Conservation (phyloP, 192 early-diverging fungal species). For the Gamsiella multidivaricata region DNA sequence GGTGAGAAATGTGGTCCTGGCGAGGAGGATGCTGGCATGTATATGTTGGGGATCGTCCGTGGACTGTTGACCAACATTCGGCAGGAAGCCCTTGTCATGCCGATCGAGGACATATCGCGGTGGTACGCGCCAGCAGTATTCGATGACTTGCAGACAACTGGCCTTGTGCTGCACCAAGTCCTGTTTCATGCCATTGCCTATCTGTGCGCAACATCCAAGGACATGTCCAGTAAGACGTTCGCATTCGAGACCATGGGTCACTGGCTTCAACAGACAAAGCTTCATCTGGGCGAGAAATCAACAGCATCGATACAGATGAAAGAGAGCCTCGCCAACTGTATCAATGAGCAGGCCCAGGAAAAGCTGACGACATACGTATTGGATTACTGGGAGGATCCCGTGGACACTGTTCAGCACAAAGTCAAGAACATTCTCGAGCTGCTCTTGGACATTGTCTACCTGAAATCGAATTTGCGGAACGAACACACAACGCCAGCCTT, state of each 20-base stretch:
- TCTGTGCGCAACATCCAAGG: conserved; percentile 71
- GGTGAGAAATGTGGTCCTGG: conserved; percentile 50
- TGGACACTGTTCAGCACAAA: conserved; percentile 84
- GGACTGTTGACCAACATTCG: conserved; percentile 61
- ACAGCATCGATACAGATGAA: conserved; percentile 31
- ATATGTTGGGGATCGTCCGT: conserved; percentile 59
- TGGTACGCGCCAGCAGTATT: conserved; percentile 51
- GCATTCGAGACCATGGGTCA: conserved; percentile 81
- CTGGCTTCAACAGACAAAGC: conserved; percentile 71
- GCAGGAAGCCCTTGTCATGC: conserved; percentile 48
- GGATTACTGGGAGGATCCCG: conserved; percentile 89
- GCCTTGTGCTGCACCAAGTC: conserved; percentile 63
- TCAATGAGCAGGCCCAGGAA: conserved; percentile 57
- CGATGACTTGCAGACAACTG: conserved; percentile 17
- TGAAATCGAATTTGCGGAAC: conserved; percentile 31
- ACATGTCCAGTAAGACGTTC: conserved; percentile 73
- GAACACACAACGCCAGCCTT: conserved; percentile 49
- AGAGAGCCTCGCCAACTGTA: conserved; percentile 27
- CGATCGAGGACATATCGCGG: conserved; percentile 13
- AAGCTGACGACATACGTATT: conserved; percentile 77
- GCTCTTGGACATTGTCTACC: conserved; percentile 71
- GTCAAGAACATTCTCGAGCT: conserved; percentile 75
- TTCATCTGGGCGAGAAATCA: conserved; percentile 31
- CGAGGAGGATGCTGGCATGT: conserved; percentile 51
- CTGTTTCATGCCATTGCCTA: conserved; percentile 70